Base-by-base conservation (phyloP, 2,329 filamentous ascomycete species). In the Aspergillus spinulosporus region DNA sequence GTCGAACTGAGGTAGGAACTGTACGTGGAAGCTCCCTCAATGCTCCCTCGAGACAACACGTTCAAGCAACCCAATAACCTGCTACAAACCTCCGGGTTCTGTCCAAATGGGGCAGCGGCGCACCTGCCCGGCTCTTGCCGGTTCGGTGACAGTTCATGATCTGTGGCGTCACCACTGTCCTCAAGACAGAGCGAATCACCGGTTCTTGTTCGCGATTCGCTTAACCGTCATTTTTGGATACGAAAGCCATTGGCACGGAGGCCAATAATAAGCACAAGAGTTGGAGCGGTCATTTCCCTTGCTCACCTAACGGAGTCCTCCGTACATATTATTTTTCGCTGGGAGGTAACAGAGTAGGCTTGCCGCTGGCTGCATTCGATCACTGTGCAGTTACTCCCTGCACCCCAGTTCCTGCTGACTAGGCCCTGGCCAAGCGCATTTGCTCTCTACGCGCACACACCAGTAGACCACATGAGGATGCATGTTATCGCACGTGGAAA, bases 101-200 rank as follows among this genome's bases (percentile, higher is more conserved):
- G 43, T 45, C 49, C 31, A 55, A 45, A 40, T 47, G 46, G 34
- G 53, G 43, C 46, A 43, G 21, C 42, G 45, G 45, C 37, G 47
- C 43, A 47, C 36, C 43, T 50, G 29, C 43, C 26, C 42, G 40
- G 29, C 43, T 59, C 44, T 36, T 31, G 44, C 49, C 49, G 55
- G 58, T 51, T 59, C 59, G 46, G 21, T 21, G 42, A 54, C 42
- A 58, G 62, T 60, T 61, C 56, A 59, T 52, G 50, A 49, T 54
- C 50, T 54, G 50, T 60, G 58, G 59, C 52, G 56, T 43, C 50
- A 47, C 46, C 44, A 37, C 31, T 44, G 37, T 45, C 15, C 54
- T 45, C 28, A 21, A 37, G 44, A 46, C 52, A 57, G 49, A 26
- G 37, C 53, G 56, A 54, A 55, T 57, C 39, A 53, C 40, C 42